Base-by-base conservation (phyloP, 805 yeast genomes). In the Teunomyces aglyptinius region DNA sequence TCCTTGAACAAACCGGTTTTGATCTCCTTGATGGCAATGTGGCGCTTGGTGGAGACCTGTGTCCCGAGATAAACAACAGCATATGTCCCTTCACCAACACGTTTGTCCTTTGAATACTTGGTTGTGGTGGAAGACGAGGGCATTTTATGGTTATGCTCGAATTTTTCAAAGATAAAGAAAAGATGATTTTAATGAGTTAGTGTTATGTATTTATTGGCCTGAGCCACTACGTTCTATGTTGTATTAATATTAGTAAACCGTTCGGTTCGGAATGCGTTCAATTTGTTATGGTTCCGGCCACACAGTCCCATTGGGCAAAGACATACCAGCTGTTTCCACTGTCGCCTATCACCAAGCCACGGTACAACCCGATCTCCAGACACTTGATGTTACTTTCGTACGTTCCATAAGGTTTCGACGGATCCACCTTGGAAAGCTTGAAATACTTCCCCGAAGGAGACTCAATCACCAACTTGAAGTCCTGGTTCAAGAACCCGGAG, bases 21-120 rank as follows among this genome's bases (percentile, higher is more conserved):
- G 75, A 94, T 94, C 71, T 90, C 97, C 61, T 94, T 94, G 49
- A 95, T 85, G 53, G 99, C 99, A 28, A 94, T 85, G 43, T 76
- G 73, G 45, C 91, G 67, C 5, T 64, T 68, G 41, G 67, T 64
- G 24, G 81, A 76, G 10, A 72, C 54, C 60, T 86, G 86, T 34
- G 76, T 81, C 1, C 98, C 98, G 12, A 91, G 74, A 58, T 84
- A 89, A 5, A 94, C 99, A 46, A 91, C 96, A 40, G 99, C 99
- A 71, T 92, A 94, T 0, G 99, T 94, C 67, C 99, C 99, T 69
- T 94, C 99, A 61, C 99, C 99, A 24, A 94, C 97, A 61, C 90
- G 91, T 54, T 80, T 82, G 47, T 90, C 96, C 47, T 73, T 73
- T 26, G 76, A 62, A 55, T 73, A 73, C 41, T 60, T 60, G 16